Base-by-base conservation (phyloP, 257 asterid genomes). In the Solanum appendiculatum region DNA sequence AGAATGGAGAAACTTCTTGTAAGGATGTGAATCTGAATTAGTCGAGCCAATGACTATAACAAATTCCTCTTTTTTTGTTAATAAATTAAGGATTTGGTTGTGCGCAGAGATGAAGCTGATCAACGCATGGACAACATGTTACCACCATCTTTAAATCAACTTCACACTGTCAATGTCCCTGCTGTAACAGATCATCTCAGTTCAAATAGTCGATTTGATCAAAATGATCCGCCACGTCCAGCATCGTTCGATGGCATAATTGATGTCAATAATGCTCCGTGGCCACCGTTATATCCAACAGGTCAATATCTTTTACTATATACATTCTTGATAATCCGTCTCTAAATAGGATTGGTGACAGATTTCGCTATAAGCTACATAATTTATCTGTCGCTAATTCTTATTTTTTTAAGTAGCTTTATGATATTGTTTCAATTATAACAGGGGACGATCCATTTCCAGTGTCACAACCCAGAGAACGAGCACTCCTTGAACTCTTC, bases 251-350 rank as follows among this genome's bases (percentile, higher is more conserved):
- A 89, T 27, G 95, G 91, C 23, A 88, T 89, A 18, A 91, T 95
- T 25, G 94, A 96, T 84, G 97, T 94, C 69, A 94, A 94, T 88
- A 96, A 92, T 54, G 88, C 96, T 0, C 93, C 97, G 0, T 95
- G 98, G 99, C 86, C 94, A 3, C 93, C 91, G 9, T 87, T 93
- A 18, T 95, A 94, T 88, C 90, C 97, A 33, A 69, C 95, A 85
- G 97, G 95, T 94, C 85, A 72, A 85, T 89, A 46, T 9, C 75
- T 66, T n/a, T 81, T 15, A 70, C 66, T 37, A 1, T 63, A 12
- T 42, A 18, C 6, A 25, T 29, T 64, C 9, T 29, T 44, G 11
- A 60, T 60, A 9, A 60, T 23, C 69, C 16, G 31, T 60, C 7
- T 23, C 69, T 60, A 60, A 23, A 60, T 60, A 60, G 69, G 29